Evolutionary conservation across 176 grass and related monocot species (phyloP).

Genomic region (Raddia guianensis): DNA sequence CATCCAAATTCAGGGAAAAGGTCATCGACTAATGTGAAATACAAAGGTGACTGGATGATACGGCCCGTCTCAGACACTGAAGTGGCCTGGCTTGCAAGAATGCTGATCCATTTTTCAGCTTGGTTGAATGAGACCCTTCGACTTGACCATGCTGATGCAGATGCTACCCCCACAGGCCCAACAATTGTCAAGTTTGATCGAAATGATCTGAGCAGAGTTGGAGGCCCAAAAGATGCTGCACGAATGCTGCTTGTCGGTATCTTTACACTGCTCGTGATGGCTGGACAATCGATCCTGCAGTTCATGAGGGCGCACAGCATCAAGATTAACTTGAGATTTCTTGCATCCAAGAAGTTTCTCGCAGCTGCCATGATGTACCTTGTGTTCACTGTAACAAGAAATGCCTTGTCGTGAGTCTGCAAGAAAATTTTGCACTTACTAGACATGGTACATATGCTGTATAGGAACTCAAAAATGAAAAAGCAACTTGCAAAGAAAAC

Average conservation of each 20-base stretch:
- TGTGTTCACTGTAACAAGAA: constrained; percentile 36
- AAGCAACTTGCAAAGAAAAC: constrained; percentile 6
- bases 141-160: constrained; percentile 41
- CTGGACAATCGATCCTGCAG: constrained; percentile 47
- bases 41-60: constrained; percentile 77
- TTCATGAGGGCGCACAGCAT: constrained; percentile 65
- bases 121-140: constrained; percentile 59
- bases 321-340: constrained; percentile 71
- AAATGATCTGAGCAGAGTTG: constrained; percentile 50
- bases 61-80: constrained; percentile 71
- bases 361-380: constrained; percentile 33
- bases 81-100: constrained; percentile 66
- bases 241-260: constrained; percentile 40
- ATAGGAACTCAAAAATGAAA: constrained; percentile 25
- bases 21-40: constrained; percentile 36
- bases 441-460: constrained; percentile 27
- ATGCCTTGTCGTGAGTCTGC: constrained; percentile 12
- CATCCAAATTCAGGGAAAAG: constrained; percentile 50
- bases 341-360: constrained; percentile 69
- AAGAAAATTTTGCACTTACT: constrained; percentile 7
- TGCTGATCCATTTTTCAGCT: constrained; percentile 62
- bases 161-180: constrained; percentile 28
- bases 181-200: constrained; percentile 51
- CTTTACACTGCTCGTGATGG: constrained; percentile 51
- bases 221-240: constrained; percentile 64